These are phyloP conservation scores for Pholiota microspora DNA, from an alignment of 768 basidiomycete genomes.

Conservation along the genomic window DNA sequence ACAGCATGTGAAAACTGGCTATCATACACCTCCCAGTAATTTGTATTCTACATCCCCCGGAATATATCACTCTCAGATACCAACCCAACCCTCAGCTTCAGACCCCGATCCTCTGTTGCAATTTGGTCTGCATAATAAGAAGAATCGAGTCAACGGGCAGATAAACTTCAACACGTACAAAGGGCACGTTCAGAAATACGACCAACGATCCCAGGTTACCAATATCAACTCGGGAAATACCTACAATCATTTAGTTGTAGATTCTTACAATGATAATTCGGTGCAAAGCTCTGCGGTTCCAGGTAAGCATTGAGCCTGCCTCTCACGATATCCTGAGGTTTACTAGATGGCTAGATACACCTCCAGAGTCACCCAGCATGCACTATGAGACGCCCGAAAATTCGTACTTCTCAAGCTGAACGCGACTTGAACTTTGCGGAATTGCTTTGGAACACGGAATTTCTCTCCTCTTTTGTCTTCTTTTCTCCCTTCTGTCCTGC, in stretches of 20 bases:
- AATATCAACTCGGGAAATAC: conserved; percentile 17
- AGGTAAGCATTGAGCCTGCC: no score
- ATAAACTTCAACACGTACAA: conserved; percentile 3
- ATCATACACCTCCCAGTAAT: background rate
- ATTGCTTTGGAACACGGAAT: background rate
- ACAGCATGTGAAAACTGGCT: background rate
- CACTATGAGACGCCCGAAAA: no score
- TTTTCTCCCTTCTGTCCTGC: background rate
- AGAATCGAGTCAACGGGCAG: no score
- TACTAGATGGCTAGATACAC: no score
- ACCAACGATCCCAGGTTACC: conserved; percentile 6
- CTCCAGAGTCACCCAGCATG: no score
- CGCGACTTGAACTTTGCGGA: no score
- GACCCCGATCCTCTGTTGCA: background rate
- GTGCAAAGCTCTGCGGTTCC: background rate
- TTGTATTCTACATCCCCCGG: no score
- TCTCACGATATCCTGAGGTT: no score
- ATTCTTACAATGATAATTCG: conserved; percentile 21
- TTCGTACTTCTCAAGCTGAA: no score
- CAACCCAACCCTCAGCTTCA: background rate
- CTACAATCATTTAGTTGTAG: conserved; percentile 7
- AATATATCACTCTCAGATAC: no score
- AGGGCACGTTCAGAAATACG: conserved; percentile 6
- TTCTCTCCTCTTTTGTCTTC: background rate
- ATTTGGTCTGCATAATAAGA: background rate